Evolutionary conservation across 305 asterid species (phyloP).

Genomic region (Rubia balearica): DNA sequence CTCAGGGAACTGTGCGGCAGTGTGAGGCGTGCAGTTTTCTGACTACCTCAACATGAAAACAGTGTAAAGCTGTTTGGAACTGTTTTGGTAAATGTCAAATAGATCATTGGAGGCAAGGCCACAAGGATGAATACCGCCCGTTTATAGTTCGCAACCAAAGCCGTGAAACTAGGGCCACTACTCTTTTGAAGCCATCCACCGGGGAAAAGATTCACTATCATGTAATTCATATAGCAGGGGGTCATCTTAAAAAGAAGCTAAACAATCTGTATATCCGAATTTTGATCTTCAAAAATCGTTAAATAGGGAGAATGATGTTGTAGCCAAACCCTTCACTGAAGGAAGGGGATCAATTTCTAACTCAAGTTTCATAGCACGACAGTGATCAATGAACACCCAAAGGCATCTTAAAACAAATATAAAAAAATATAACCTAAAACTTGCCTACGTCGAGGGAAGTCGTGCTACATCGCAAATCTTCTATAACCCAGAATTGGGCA

Average conservation of each 20-base stretch:
- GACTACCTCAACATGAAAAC: constrained; percentile 57
- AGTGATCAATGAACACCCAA: constrained; percentile 29
- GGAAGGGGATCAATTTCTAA: constrained; percentile 21
- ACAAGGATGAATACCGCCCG: constrained; percentile 62
- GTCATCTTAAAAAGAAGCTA: constrained; percentile 21
- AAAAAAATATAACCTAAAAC: too few species aligned
- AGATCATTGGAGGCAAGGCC: constrained; percentile 82
- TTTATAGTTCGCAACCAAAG: constrained; percentile 25
- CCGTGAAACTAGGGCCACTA: constrained; percentile 25
- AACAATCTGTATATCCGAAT: constrained; percentile 21
- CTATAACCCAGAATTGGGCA: too few species aligned
- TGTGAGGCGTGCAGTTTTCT: constrained; percentile 63
- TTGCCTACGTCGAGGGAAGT: too few species aligned
- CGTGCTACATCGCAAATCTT: too few species aligned
- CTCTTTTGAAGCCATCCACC: constrained; percentile 24
- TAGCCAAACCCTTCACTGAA: constrained; percentile 20
- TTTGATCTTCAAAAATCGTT: constrained; percentile 20
- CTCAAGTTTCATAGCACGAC: constrained; percentile 17
- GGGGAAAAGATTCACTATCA: constrained; percentile 27
- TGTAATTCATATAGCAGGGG: constrained; percentile 26
- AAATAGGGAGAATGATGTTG: constrained; percentile 23
- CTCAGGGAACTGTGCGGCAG: constrained; percentile 19
- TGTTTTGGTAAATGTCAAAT: constrained; percentile 79
- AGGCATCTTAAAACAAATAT: constrained; percentile 24
- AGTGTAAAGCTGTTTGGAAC: constrained; percentile 69